Evolutionary conservation across 768 basidiomycete species (phyloP), one percentile per base, ranked within the genome.

Genomic region (Scleroderma citrinum): DNA sequence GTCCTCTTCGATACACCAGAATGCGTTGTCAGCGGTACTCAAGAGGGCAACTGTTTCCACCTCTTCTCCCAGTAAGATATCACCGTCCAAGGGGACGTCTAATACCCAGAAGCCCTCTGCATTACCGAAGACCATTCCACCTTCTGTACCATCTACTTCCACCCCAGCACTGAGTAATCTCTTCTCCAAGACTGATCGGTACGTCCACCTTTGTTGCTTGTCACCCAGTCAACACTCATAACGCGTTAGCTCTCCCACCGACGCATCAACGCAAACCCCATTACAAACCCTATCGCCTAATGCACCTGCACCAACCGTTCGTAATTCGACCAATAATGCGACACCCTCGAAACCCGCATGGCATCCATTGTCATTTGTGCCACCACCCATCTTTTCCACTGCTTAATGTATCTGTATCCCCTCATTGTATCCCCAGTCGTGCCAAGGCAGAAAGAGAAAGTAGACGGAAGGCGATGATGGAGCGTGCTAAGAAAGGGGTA

Each of bases 381-480:
- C 86, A 14, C 85, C 74, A 48, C 72, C 85, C 31, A 70, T 90
- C 23, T 88, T 87, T 59, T 78, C 77, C 39, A 65, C 69, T 55
- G 84, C 84, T 51, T 90, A 68, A 87, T 69, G 24, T 53, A 43
- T 50, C 42, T 59, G 52, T 58, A 24, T 35, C 21, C 34, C 50
- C 51, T 56, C 59, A 43, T 47, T 59, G 40, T 52, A 51, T 53
- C 48, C 32, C 48, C 60, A 88, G 87, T 56, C 85, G 87, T 19
- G 85, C 86, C 36, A 82, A 72, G 68, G 82, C 81, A 12, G 89
- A 92, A 67, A 74, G 77, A 59, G 82, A 82, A 60, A 89, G 86
- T 56, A 73, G 74, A 60, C 63, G 78, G 52, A 81, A 76, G 64
- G 87, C 83, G 3, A 80, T 91, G 80, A 71, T 77, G 61, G 82